These are phyloP conservation scores for Russula brevipes DNA, from an alignment of 768 basidiomycete genomes.

Conservation along the genomic window DNA sequence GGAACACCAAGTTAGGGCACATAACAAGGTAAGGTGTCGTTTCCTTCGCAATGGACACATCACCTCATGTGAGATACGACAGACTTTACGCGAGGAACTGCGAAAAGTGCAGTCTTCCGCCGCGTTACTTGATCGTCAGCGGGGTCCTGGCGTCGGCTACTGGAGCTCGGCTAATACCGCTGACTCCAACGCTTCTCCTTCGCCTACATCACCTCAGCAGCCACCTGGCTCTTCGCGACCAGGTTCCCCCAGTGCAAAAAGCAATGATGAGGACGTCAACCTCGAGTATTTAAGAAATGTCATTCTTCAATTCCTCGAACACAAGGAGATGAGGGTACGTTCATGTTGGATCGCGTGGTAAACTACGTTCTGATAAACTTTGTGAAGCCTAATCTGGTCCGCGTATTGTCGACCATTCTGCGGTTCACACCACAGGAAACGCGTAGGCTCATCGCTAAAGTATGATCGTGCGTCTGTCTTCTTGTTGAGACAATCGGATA, in stretches of 20 bases:
- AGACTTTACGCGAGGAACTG: slow-evolving; percentile 90
- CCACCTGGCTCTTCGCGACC: slow-evolving; percentile 32
- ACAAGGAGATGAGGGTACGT: slow-evolving; percentile 96
- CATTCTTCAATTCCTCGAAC: slow-evolving; percentile 94
- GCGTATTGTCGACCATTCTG: slow-evolving; percentile 86
- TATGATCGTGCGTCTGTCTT: slow-evolving; percentile 34
- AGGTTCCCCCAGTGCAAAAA: slow-evolving; percentile 32
- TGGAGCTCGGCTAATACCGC: slow-evolving; percentile 53
- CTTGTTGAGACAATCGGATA: background rate
- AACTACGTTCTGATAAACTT: slow-evolving; percentile 12
- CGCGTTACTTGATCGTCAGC: slow-evolving; percentile 80
- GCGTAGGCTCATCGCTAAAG: slow-evolving; percentile 81
- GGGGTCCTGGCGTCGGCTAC: slow-evolving; percentile 92
- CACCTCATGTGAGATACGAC: slow-evolving; percentile 7
- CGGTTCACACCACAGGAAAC: slow-evolving; percentile 96
- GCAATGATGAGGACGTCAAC: slow-evolving; percentile 87
- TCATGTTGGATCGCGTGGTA: background rate
- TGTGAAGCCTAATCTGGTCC: slow-evolving; percentile 76
- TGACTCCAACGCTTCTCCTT: slow-evolving; percentile 31
- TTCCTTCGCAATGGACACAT: background rate
- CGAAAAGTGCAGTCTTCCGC: slow-evolving; percentile 94
- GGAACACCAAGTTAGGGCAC: slow-evolving; percentile 63
- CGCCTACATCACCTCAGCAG: slow-evolving; percentile 37
- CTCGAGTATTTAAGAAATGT: slow-evolving; percentile 95
- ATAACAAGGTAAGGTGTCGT: slow-evolving; percentile 61